A percentile compares a stretch with the other conserved stretches of the same genome.
Evolutionary conservation across 2,329 filamentous ascomycete species (phyloP).

Genomic region (Epicoccum sorghinum): DNA sequence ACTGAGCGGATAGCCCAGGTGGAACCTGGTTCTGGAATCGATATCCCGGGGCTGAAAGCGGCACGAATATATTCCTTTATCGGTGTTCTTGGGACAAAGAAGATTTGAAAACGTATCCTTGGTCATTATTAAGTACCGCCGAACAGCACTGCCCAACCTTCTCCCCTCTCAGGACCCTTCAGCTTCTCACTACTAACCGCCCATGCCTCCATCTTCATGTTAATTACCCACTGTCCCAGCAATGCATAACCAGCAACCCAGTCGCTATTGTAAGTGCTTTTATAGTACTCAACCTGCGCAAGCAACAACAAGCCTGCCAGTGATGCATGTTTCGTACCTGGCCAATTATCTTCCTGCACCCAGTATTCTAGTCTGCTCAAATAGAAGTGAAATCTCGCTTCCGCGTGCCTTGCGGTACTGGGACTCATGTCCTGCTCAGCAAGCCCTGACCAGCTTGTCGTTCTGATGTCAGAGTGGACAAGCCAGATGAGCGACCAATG

Average conservation of each 20-base stretch:
- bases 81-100: too few relatives aligned
- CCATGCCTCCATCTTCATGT: constrained; percentile 17
- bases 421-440: constrained; percentile 1
- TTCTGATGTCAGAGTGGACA: constrained; percentile 13
- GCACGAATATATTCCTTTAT: too few relatives aligned
- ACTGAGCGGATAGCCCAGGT: too few relatives aligned
- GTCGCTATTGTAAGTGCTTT: constrained; percentile 19
- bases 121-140: too few relatives aligned
- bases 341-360: constrained; percentile 14
- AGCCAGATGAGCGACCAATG: constrained; percentile 1
- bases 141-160: constrained; percentile 9
- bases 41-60: too few relatives aligned
- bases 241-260: constrained; percentile 21
- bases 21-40: too few relatives aligned
- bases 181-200: constrained; percentile 15
- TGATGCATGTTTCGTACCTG: constrained; percentile 9
- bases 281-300: constrained; percentile 19
- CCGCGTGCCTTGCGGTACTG: constrained; percentile 10
- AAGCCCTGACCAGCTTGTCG: constrained; percentile 18
- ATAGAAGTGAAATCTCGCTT: background rate
- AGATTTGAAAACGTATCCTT: too few relatives aligned
- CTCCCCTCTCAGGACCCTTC: constrained; percentile 11
- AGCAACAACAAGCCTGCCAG: constrained; percentile 23
- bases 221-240: constrained; percentile 15
- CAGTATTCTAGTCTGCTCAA: constrained; percentile 20